phyloP scores from a whole-genome alignment of 78 protist genomes.

The Polysphondylium violaceum region DNA sequence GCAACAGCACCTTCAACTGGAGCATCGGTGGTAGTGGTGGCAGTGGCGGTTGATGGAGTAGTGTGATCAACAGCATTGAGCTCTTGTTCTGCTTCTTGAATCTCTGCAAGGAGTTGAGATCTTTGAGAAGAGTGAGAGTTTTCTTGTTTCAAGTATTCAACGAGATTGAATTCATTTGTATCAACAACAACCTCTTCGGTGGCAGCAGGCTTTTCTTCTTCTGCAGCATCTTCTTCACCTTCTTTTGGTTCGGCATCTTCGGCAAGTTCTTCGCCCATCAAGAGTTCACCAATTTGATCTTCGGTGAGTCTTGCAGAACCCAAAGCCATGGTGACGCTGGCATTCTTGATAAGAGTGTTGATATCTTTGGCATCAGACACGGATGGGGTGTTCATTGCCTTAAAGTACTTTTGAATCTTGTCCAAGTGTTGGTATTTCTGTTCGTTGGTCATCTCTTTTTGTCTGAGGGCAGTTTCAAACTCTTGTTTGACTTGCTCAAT shows the following conservation, averaged over 20 bases:
- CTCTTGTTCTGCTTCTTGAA: background rate
- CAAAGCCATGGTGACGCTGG: background rate
- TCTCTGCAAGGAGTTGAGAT: background rate
- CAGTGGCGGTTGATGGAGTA: background rate
- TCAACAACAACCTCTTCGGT: background rate
- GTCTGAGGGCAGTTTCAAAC: background rate
- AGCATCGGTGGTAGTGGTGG: background rate
- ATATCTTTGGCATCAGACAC: background rate
- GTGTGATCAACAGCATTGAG: background rate
- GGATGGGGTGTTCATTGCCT: constrained; percentile 2
- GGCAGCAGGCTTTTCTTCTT: background rate
- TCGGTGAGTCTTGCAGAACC: constrained; percentile 4
- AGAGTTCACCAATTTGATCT: constrained; percentile 15
- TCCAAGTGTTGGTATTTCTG: background rate
- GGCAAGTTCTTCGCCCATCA: background rate
- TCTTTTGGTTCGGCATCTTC: background rate
- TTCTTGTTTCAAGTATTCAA: background rate
- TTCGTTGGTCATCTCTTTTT: background rate
- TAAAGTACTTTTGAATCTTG: background rate
- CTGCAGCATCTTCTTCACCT: background rate
- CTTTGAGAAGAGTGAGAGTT: background rate
- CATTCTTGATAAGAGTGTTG: background rate
- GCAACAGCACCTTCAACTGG: background rate
- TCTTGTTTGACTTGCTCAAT: background rate
- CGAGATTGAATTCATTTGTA: background rate